Evolutionary conservation across 2,329 filamentous ascomycete genomes (phyloP).

Genomic region (Coniochaeta hoffmannii): DNA sequence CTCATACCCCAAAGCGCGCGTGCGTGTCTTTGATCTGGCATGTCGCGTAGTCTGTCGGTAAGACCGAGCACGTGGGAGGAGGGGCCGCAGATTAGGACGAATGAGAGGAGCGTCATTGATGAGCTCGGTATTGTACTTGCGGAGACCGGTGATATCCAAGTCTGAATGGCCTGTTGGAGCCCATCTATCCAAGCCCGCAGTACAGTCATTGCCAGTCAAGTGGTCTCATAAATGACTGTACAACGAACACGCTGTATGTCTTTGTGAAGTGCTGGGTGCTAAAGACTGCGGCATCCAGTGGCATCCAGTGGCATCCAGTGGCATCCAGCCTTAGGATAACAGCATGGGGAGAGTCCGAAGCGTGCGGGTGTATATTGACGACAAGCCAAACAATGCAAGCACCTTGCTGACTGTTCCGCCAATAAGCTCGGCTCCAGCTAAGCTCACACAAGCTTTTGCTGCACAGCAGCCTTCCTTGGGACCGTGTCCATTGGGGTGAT

Average conservation of each 20-base stretch:
- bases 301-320: too few relatives aligned
- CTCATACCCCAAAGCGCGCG: neutral
- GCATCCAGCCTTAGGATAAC: neutral
- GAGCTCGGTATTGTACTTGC: neutral
- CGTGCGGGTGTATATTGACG: neutral
- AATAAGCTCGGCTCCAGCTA: neutral
- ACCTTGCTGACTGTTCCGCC: neutral
- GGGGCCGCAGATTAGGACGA: neutral
- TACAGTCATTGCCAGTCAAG: neutral
- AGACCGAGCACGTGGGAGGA: neutral
- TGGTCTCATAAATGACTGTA: neutral
- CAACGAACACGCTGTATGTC: neutral
- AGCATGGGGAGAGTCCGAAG: constrained; percentile 1
- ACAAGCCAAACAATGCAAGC: neutral
- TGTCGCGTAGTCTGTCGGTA: neutral
- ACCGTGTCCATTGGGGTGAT: neutral
- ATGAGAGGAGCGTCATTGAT: neutral
- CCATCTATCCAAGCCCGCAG: neutral
- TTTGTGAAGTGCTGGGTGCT: neutral
- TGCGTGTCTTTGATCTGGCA: neutral
- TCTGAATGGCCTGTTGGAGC: neutral
- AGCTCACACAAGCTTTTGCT: neutral
- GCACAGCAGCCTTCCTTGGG: neutral
- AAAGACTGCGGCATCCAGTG: too few relatives aligned
- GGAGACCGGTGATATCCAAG: neutral